Evolutionary conservation across 257 asterid genomes (phyloP).

Genomic region (Primulina huaijiensis): DNA sequence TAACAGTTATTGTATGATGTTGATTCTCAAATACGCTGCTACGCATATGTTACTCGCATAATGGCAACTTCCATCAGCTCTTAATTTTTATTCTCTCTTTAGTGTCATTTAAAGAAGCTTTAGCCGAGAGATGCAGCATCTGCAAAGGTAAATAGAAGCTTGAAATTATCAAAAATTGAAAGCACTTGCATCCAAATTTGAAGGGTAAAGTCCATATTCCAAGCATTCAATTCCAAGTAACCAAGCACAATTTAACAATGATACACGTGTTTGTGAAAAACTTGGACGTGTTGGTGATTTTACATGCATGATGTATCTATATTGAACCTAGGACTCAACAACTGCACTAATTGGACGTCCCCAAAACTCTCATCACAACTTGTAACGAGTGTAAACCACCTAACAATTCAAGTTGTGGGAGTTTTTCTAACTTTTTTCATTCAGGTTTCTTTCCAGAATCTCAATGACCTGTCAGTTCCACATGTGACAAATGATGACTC

Average conservation of each 20-base stretch:
- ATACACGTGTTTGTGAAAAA: background rate
- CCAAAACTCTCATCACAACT: background rate
- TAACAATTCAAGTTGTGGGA: background rate
- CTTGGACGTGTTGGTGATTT: background rate
- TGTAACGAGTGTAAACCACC: background rate
- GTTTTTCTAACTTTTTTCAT: background rate
- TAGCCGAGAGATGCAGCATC: no score
- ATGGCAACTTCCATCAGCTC: no score
- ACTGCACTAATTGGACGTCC: no score
- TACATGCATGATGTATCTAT: background rate
- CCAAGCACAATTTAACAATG: background rate
- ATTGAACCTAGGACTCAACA: background rate
- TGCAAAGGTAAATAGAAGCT: no score
- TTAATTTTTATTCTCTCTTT: no score
- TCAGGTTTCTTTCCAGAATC: slow-evolving; percentile 61
- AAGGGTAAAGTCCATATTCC: background rate
- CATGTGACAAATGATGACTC: slow-evolving; percentile 70
- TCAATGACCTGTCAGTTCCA: slow-evolving; percentile 69
- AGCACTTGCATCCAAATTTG: background rate
- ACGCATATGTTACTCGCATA: no score
- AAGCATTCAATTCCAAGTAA: background rate
- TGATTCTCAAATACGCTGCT: no score
- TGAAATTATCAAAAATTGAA: no score
- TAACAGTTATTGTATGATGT: no score
- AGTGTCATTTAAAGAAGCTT: no score